Evolutionary conservation across 148 eudicot species (phyloP).

Genomic region (Spergularia bocconei): DNA sequence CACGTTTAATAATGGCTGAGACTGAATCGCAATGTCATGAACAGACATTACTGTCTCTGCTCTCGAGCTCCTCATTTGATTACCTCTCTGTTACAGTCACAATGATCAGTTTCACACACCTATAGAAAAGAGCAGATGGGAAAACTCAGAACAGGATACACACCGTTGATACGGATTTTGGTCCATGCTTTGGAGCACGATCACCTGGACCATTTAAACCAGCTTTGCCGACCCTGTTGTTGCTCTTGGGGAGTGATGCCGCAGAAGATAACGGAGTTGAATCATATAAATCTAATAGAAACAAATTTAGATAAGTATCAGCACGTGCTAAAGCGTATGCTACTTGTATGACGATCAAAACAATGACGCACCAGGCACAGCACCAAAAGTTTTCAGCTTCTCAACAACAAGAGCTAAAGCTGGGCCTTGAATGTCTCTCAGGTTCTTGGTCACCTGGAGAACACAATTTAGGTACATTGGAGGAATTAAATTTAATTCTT

Average conservation of each 20-base stretch:
- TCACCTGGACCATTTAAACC: constrained; percentile 50
- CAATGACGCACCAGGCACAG: constrained; percentile 52
- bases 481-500: not conserved
- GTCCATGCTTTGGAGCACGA: constrained; percentile 63
- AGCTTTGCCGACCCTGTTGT: constrained; percentile 55
- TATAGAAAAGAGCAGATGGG: not conserved
- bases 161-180: constrained; percentile 65
- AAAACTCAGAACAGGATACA: constrained; percentile 24
- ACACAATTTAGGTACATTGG: constrained; percentile 1
- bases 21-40: constrained; percentile 79
- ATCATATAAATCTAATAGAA: constrained; percentile 56
- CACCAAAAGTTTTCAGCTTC: constrained; percentile 61
- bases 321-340: not conserved
- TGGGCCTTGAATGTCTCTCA: constrained; percentile 91
- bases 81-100: constrained; percentile 49
- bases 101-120: constrained; percentile 4
- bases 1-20: constrained; percentile 74
- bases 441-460: constrained; percentile 71
- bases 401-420: constrained; percentile 77
- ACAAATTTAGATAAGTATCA: constrained; percentile 4
- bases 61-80: constrained; percentile 56
- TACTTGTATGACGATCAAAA: not conserved
- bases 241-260: constrained; percentile 44
- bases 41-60: constrained; percentile 75
- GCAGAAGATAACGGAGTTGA: constrained; percentile 42